Evolutionary conservation across 31 red algal genomes (phyloP), one percentile per base, ranked within the genome.

Genomic region (Endocladia muricata): DNA sequence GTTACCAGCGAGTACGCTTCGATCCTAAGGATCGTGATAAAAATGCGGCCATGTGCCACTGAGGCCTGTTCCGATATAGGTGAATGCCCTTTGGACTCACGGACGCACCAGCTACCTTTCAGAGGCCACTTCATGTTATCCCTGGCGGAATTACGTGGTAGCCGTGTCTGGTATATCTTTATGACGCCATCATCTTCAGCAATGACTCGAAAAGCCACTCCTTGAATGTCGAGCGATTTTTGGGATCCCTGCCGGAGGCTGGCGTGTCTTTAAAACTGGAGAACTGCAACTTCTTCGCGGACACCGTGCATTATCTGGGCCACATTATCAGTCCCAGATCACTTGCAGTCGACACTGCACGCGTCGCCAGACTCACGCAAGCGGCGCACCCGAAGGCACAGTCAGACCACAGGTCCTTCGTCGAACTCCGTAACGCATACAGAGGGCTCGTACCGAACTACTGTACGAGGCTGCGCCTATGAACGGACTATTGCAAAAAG

Each of bases 371-470:
- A 25, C 28, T 76, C 15, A 19, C 17, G 3, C 37, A 76, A 7
- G 51, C 51, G 1, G 23, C 42, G 23, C 33, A 39, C 43, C 55
- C 73, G 4, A 56, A 0, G 0, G 66, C 55, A 2, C 57, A 63
- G 38, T 66, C 51, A 4, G 57, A 79, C 1, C 59, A 66, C 56
- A 9, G 60, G 3, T 41, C 1, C 17, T 78, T 61, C 30, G 19
- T 78, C 8, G 74, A 1, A 3, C 31, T 78, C 38, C 36, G 51
- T 57, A 61, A 33, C 0, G 23, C 41, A 23, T 61, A 78, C 56
- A 28, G 74, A 61, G 56, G 74, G 17, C 64, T 78, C 56, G 54
- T 64, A 54, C 55, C 55, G 17, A 41, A 61, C 51, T 78, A 62
- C 17, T 60, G 9, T 39, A 79, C 8, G 66, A 31, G 6, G 75